Evolutionary conservation across 371 early-diverging fungal species (phyloP).

Genomic region (Mucor sp.): DNA sequence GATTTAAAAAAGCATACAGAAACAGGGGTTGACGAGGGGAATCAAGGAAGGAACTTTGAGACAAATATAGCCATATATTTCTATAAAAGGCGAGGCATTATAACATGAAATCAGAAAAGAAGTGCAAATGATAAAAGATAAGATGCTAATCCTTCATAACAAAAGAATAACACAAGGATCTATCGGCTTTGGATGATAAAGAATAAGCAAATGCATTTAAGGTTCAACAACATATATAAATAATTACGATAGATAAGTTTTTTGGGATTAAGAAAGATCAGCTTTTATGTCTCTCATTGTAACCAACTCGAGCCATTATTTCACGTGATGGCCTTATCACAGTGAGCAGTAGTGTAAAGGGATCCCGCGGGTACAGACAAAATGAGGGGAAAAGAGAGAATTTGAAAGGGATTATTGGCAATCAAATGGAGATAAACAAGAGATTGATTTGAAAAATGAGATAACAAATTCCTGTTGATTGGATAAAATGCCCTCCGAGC

Average conservation of each 20-base stretch:
- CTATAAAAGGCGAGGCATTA: conserved; percentile 1
- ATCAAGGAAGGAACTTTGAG: not conserved
- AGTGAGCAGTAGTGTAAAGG: not conserved
- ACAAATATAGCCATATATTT: not conserved
- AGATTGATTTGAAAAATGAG: conserved; percentile 7
- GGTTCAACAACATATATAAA: not conserved
- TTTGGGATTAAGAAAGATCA: conserved; percentile 1
- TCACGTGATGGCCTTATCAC: conserved; percentile 1
- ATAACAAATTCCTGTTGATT: conserved; percentile 14
- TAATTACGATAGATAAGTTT: conserved; percentile 1
- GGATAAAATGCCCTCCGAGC: conserved; percentile 13
- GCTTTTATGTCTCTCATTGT: not conserved
- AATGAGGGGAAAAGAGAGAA: conserved; percentile 1
- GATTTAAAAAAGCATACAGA: too few relatives aligned
- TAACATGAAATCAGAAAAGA: not conserved
- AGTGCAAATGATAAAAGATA: not conserved
- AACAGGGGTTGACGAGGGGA: not conserved
- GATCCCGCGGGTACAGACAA: not conserved
- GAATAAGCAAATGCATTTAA: not conserved
- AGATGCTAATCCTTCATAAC: not conserved
- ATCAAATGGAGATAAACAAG: conserved; percentile 1
- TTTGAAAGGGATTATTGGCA: not conserved
- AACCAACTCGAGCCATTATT: not conserved
- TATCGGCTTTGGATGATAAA: not conserved
- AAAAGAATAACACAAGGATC: not conserved